A percentile compares a stretch with the other conserved stretches of the same genome.
Evolutionary conservation across 805 yeast genomes (phyloP).

Genomic region (Sugiyamaella chiloensis): DNA sequence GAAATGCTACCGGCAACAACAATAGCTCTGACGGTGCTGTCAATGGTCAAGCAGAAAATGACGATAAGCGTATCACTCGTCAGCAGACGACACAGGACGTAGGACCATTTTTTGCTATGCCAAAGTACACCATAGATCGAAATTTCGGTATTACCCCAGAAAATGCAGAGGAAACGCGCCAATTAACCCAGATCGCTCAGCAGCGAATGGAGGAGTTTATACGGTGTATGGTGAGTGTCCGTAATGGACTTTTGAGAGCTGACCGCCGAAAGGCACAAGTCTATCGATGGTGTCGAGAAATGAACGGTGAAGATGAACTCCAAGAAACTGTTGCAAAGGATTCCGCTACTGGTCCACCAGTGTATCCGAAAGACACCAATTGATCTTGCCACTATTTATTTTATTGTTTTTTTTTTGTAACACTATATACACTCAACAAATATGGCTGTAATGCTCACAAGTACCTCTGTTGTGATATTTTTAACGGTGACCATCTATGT

Average conservation of each 20-base stretch:
- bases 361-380: not conserved
- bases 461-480: not conserved
- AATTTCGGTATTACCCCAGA: constrained; percentile 51
- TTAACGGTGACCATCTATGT: not conserved
- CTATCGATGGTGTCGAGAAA: constrained; percentile 81
- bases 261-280: constrained; percentile 69
- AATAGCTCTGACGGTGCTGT: constrained; percentile 29
- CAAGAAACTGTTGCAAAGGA: constrained; percentile 20
- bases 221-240: constrained; percentile 66
- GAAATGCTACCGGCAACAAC: constrained; percentile 36
- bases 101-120: constrained; percentile 68
- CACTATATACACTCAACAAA: too few species aligned
- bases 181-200: constrained; percentile 69
- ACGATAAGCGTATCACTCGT: constrained; percentile 30
- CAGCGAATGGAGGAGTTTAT: constrained; percentile 87
- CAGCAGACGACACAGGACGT: constrained; percentile 33
- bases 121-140: constrained; percentile 46
- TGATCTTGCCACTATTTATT: not conserved
- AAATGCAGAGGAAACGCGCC: constrained; percentile 66
- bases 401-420: not conserved
- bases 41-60: constrained; percentile 49
- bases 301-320: constrained; percentile 52
- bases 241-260: constrained; percentile 75
- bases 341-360: constrained; percentile 8
- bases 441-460: not conserved